phyloP scores from a whole-genome alignment of 257 asterid species.

The Linaria vulgaris region DNA sequence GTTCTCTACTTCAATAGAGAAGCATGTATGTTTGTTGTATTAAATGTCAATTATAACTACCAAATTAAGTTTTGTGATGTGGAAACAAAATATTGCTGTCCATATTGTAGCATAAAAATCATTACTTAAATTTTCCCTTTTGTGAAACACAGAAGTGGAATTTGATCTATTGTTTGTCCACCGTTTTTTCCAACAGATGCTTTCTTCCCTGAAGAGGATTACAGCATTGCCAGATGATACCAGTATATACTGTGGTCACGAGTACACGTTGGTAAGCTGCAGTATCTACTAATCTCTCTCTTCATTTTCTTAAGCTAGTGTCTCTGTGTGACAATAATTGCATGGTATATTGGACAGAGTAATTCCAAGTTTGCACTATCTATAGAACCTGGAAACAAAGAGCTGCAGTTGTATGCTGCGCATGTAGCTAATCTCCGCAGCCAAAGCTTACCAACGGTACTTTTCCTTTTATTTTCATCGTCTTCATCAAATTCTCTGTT shows the following conservation, averaged over 20 bases:
- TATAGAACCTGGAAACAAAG: constrained; percentile 76
- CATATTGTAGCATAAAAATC: too few species aligned
- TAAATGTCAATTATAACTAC: too few species aligned
- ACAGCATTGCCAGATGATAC: constrained; percentile 80
- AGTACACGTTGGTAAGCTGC: constrained; percentile 71
- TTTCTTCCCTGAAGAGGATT: constrained; percentile 71
- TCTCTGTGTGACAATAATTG: constrained; percentile 18
- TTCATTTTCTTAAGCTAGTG: constrained; percentile 18
- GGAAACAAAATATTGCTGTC: too few species aligned
- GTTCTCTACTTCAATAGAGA: too few species aligned
- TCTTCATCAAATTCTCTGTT: constrained; percentile 7
- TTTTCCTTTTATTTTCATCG: constrained; percentile 4
- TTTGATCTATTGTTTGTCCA: too few species aligned
- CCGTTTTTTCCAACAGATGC: constrained; percentile 59
- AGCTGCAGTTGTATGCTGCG: constrained; percentile 71
- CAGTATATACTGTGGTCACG: constrained; percentile 85
- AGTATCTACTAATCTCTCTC: constrained; percentile 8
- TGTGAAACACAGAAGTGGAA: too few species aligned
- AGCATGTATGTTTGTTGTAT: too few species aligned
- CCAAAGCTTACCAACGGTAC: constrained; percentile 89
- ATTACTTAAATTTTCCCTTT: too few species aligned
- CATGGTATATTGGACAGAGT: constrained; percentile 53
- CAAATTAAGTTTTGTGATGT: too few species aligned
- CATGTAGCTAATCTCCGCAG: constrained; percentile 55
- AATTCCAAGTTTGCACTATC: constrained; percentile 93